These are phyloP conservation scores for Gymnopilus junonius DNA, from an alignment of 768 basidiomycete species.

Conservation along the genomic window DNA sequence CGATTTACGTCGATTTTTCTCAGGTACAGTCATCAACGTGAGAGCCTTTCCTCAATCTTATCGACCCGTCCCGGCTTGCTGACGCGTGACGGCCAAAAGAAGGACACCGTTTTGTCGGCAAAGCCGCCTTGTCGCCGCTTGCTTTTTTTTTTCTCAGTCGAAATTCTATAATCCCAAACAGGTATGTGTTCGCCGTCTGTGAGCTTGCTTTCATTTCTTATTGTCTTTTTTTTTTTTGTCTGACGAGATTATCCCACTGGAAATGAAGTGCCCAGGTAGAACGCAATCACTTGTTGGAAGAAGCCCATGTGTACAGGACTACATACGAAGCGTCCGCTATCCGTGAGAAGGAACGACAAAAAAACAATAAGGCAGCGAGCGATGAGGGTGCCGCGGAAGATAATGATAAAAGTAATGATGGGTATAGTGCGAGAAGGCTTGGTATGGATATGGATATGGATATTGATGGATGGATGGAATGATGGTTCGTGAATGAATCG, in stretches of 20 bases:
- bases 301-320: constrained; percentile 22
- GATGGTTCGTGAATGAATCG: constrained; percentile 30
- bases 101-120: constrained; percentile 8
- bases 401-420: constrained; percentile 29
- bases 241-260: constrained; percentile 19
- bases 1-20: constrained; percentile 4
- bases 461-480: background rate
- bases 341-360: constrained; percentile 14
- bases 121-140: constrained; percentile 21
- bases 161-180: constrained; percentile 20
- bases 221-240: constrained; percentile 28
- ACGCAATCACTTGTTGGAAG: constrained; percentile 21
- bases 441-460: constrained; percentile 22
- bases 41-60: constrained; percentile 19
- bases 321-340: constrained; percentile 15
- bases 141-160: constrained; percentile 22
- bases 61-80: constrained; percentile 16
- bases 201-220: constrained; percentile 34
- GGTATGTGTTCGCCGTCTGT: constrained; percentile 26
- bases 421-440: constrained; percentile 28
- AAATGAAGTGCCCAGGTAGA: constrained; percentile 27
- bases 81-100: constrained; percentile 7
- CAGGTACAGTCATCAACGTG: constrained; percentile 10
- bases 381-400: constrained; percentile 17
- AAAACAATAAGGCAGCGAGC: constrained; percentile 21